phyloP scores from a whole-genome alignment of 352 stramenopile species.

The Phytopythium vexans region DNA sequence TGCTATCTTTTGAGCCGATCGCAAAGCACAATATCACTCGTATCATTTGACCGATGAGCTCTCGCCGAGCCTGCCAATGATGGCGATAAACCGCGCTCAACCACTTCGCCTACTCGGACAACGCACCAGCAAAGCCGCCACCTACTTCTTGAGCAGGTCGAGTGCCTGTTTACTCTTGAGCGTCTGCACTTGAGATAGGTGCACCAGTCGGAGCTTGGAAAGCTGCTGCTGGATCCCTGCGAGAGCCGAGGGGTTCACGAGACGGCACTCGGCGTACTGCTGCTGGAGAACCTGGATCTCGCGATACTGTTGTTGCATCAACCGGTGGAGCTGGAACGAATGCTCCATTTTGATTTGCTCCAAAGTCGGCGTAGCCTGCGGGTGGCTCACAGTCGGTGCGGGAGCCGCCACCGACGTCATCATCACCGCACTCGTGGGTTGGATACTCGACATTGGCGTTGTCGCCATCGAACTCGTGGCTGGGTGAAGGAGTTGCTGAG shows the following conservation, averaged over 20 bases:
- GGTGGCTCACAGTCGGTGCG: no score
- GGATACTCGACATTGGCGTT: no score
- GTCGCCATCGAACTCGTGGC: no score
- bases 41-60: no score
- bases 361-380: no score
- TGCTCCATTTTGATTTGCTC: slow-evolving; percentile 86
- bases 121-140: no score
- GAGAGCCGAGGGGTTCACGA: slow-evolving; percentile 70
- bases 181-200: slow-evolving; percentile 81
- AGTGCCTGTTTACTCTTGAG: slow-evolving; percentile 85
- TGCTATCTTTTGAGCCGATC: no score
- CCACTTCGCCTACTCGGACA: no score
- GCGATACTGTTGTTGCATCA: slow-evolving; percentile 87
- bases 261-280: slow-evolving; percentile 72
- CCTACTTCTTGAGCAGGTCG: slow-evolving; percentile 63
- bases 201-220: slow-evolving; percentile 79
- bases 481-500: no score
- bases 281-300: slow-evolving; percentile 86
- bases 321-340: slow-evolving; percentile 79
- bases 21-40: no score
- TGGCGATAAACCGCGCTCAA: no score
- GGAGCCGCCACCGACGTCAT: not conserved
- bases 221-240: slow-evolving; percentile 80
- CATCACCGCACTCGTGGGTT: not conserved
- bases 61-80: no score